Conservation (phyloP, 768 basidiomycete species). For the Boletellus ananas region DNA sequence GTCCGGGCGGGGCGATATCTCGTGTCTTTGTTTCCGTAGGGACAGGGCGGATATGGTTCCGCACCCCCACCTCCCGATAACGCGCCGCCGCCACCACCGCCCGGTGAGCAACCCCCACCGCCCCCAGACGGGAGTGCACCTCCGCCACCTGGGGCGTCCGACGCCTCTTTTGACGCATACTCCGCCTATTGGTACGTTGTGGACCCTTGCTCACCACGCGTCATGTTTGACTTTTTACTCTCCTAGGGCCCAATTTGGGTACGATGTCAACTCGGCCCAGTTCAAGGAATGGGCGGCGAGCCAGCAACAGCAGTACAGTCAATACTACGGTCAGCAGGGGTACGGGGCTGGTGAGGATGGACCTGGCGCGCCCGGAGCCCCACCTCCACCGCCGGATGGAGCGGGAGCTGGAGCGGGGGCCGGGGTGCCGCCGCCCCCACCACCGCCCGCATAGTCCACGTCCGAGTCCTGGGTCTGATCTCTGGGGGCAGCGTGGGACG, state of each 20-base stretch:
- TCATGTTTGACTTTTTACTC: not conserved
- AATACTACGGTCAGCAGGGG: slow-evolving; percentile 66
- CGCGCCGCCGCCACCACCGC: slow-evolving; percentile 45
- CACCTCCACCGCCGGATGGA: slow-evolving; percentile 24
- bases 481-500: not conserved
- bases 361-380: slow-evolving; percentile 17
- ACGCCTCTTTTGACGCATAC: slow-evolving; percentile 48
- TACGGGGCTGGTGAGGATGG: slow-evolving; percentile 32
- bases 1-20: not conserved
- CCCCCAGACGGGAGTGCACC: slow-evolving; percentile 42
- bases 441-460: slow-evolving; percentile 23
- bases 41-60: slow-evolving; percentile 33
- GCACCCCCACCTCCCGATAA: slow-evolving; percentile 38
- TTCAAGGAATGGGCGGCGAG: slow-evolving; percentile 78
- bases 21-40: not conserved
- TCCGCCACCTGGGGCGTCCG: slow-evolving; percentile 45
- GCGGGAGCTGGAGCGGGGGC: too few species aligned
- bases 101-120: slow-evolving; percentile 51
- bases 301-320: slow-evolving; percentile 65
- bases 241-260: slow-evolving; percentile 76
- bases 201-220: not conserved
- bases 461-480: not conserved
- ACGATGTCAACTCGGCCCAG: slow-evolving; percentile 77
- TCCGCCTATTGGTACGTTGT: slow-evolving; percentile 54
- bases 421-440: slow-evolving; percentile 9